A percentile compares a stretch with the other conserved stretches of the same genome.
phyloP scores from a whole-genome alignment of 345 rosid genomes.

The Populus ilicifolia region DNA sequence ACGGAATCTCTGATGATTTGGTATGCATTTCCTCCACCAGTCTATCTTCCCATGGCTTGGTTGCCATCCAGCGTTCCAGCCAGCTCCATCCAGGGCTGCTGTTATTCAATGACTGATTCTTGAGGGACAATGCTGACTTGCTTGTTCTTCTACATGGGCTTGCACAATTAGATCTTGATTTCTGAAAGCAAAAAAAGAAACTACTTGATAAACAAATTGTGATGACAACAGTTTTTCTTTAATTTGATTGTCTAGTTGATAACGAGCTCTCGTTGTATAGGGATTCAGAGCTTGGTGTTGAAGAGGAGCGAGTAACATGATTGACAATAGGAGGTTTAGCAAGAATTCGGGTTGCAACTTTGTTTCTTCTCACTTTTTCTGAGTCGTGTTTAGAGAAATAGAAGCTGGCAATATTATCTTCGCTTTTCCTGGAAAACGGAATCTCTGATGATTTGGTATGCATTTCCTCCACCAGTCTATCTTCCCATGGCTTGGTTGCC shows the following conservation, averaged over 20 bases:
- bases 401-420: constrained; percentile 29
- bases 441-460: constrained; percentile 25
- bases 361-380: constrained; percentile 64
- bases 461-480: constrained; percentile 44
- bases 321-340: constrained; percentile 46
- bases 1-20: constrained; percentile 21
- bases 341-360: constrained; percentile 40
- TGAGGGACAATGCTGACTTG: constrained; percentile 36
- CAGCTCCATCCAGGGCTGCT: constrained; percentile 52
- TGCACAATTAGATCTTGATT: constrained; percentile 42
- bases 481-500: constrained; percentile 77
- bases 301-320: constrained; percentile 34
- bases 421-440: constrained; percentile 49
- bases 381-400: constrained; percentile 39
- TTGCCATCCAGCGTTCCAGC: constrained; percentile 78
- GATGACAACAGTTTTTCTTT: not conserved
- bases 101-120: constrained; percentile 36
- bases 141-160: constrained; percentile 49
- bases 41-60: constrained; percentile 70
- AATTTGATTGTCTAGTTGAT: too few relatives aligned
- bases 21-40: constrained; percentile 41
- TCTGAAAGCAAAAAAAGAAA: constrained; percentile 29
- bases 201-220: not conserved
- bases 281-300: constrained; percentile 57
- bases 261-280: constrained; percentile 42